Evolutionary conservation across 2,329 filamentous ascomycete species (phyloP).

Genomic region (Tolypocladium pustulatum): DNA sequence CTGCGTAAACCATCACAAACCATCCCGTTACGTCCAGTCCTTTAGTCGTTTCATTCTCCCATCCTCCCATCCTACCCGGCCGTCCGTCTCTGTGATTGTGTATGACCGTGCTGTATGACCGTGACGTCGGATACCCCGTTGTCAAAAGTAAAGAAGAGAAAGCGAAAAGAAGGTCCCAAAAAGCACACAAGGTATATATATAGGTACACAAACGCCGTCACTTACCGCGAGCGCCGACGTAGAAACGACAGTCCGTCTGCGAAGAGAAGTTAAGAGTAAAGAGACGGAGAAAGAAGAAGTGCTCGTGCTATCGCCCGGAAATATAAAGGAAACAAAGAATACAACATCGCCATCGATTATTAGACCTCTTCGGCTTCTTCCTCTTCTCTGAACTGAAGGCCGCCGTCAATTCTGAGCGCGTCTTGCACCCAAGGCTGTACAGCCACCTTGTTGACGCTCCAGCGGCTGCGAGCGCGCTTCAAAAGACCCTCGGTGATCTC

Average conservation of each 20-base stretch:
- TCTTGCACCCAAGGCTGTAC: slow-evolving; percentile 64
- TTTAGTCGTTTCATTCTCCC: background rate
- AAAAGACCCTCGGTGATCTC: slow-evolving; percentile 75
- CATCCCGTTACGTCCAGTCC: background rate
- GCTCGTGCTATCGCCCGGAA: background rate
- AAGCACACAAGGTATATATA: background rate
- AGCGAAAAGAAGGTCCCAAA: background rate
- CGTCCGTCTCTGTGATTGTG: background rate
- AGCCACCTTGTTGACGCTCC: slow-evolving; percentile 63
- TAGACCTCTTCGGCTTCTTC: slow-evolving; percentile 43
- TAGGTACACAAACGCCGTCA: background rate
- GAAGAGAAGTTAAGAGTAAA: background rate
- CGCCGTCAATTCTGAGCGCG: slow-evolving; percentile 59
- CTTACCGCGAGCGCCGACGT: background rate
- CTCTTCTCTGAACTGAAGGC: slow-evolving; percentile 49
- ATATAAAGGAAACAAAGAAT: background rate
- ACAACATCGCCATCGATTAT: slow-evolving; percentile 6
- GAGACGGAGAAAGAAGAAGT: background rate
- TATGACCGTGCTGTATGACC: background rate
- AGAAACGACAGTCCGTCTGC: background rate
- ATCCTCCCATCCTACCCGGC: background rate
- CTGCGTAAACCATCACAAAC: background rate
- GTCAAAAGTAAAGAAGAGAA: background rate
- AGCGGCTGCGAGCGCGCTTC: slow-evolving; percentile 70
- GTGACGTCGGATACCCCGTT: too few species aligned